phyloP scores from a whole-genome alignment of 495 filamentous ascomycete genomes.

The Immersiella caudata region DNA sequence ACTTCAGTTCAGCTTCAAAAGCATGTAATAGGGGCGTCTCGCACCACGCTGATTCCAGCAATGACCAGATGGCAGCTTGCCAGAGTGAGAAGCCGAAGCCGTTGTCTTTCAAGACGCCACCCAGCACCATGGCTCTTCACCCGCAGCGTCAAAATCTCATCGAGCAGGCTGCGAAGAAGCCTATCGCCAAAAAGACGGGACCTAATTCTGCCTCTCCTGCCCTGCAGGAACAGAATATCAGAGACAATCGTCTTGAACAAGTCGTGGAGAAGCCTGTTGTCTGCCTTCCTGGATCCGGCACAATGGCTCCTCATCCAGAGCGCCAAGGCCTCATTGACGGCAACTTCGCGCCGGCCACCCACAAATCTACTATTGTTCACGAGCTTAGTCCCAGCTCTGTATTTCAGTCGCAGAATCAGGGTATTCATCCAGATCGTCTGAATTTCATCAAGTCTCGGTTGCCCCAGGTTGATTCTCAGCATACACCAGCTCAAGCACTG shows the following conservation, averaged over 20 bases:
- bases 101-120: background rate
- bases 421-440: background rate
- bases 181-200: too few relatives aligned
- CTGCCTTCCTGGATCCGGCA: background rate
- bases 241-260: too few relatives aligned
- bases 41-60: background rate
- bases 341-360: too few relatives aligned
- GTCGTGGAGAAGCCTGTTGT: too few relatives aligned
- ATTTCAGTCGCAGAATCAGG: too few relatives aligned
- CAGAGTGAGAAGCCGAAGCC: background rate
- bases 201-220: too few relatives aligned
- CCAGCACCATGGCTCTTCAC: background rate
- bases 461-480: background rate
- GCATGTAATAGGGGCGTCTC: background rate
- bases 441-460: background rate
- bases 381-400: too few relatives aligned
- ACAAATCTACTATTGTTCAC: too few relatives aligned
- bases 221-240: too few relatives aligned
- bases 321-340: too few relatives aligned
- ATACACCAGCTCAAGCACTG: background rate
- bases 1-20: background rate
- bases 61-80: background rate
- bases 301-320: background rate
- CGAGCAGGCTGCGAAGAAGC: too few relatives aligned
- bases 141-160: background rate